Percentiles rank a stretch among this genome's conserved stretches.
phyloP scores from a whole-genome alignment of 2,329 filamentous ascomycete genomes.

The Eurotiales sp. region DNA sequence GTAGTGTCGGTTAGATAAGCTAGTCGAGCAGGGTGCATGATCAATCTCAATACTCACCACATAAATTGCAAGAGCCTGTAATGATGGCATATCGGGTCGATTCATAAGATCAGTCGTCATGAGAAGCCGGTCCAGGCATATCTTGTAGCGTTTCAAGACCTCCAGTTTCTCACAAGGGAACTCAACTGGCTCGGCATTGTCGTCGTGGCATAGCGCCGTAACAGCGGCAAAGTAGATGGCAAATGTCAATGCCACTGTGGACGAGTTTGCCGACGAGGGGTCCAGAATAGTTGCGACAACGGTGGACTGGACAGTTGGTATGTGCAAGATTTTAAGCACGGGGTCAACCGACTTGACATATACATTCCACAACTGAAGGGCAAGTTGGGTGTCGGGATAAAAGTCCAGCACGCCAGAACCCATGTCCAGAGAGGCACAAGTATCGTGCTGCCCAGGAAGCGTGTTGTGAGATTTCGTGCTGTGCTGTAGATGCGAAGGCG shows the following conservation, averaged over 20 bases:
- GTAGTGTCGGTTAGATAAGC: slow-evolving; percentile 43
- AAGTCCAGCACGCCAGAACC: slow-evolving; percentile 12
- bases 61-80: slow-evolving; percentile 21
- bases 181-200: slow-evolving; percentile 23
- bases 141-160: slow-evolving; percentile 14
- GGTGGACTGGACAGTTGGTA: slow-evolving; percentile 18
- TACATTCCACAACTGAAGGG: slow-evolving; percentile 18
- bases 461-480: neutral
- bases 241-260: slow-evolving; percentile 47
- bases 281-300: slow-evolving; percentile 21
- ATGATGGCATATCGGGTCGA: slow-evolving; percentile 15
- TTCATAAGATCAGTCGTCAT: slow-evolving; percentile 16
- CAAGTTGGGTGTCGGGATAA: slow-evolving; percentile 18
- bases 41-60: slow-evolving; percentile 21
- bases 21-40: neutral
- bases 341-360: slow-evolving; percentile 21
- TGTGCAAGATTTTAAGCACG: slow-evolving; percentile 21
- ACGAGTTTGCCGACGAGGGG: slow-evolving; percentile 27
- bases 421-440: neutral
- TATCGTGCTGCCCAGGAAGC: neutral
- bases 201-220: slow-evolving; percentile 34
- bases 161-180: slow-evolving; percentile 6
- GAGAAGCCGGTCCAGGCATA: slow-evolving; percentile 15
- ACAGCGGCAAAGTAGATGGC: slow-evolving; percentile 55
- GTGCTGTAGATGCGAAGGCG: neutral